Evolutionary conservation across 2,329 filamentous ascomycete species (phyloP).

Genomic region (Chalaropsis thielavioides): DNA sequence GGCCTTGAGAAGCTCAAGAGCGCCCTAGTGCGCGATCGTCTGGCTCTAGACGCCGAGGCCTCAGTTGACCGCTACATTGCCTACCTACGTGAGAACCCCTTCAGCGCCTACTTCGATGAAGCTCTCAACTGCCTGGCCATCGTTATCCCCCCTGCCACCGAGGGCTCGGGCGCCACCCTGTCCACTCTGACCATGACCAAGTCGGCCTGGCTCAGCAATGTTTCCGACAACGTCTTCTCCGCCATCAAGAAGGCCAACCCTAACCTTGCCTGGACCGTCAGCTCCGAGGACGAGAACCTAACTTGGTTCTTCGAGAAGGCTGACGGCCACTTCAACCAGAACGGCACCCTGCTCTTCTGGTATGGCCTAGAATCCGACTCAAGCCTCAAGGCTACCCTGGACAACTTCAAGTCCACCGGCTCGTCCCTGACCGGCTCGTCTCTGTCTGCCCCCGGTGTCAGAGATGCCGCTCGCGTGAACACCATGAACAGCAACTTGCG

Average conservation of each 20-base stretch:
- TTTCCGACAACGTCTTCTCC: conserved; percentile 88
- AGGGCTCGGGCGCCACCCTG: conserved; percentile 60
- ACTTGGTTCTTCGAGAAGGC: conserved; percentile 98
- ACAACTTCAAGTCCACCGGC: conserved; percentile 70
- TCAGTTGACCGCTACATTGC: conserved; percentile 80
- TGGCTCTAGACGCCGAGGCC: conserved; percentile 65
- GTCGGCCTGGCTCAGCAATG: conserved; percentile 83
- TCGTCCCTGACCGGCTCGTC: conserved; percentile 78
- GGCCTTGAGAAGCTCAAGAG: conserved; percentile 57
- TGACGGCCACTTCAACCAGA: conserved; percentile 73
- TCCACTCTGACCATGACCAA: conserved; percentile 89
- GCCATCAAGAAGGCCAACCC: conserved; percentile 88
- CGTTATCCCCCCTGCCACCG: conserved; percentile 58
- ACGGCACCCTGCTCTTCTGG: conserved; percentile 90
- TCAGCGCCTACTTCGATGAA: conserved; percentile 91
- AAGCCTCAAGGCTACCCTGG: conserved; percentile 69
- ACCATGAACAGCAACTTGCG: conserved; percentile 12
- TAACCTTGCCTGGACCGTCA: conserved; percentile 90
- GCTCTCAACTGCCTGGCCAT: conserved; percentile 85
- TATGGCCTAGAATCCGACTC: conserved; percentile 73
- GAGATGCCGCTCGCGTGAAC: conserved; percentile 53
- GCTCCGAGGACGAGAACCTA: conserved; percentile 87
- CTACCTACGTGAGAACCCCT: conserved; percentile 58
- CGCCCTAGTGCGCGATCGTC: conserved; percentile 66
- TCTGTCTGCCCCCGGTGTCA: conserved; percentile 74